Evolutionary conservation across 1,139 yeast species (phyloP), one percentile per base, ranked within the genome.

Genomic region (Scheffersomyces insectosa): DNA sequence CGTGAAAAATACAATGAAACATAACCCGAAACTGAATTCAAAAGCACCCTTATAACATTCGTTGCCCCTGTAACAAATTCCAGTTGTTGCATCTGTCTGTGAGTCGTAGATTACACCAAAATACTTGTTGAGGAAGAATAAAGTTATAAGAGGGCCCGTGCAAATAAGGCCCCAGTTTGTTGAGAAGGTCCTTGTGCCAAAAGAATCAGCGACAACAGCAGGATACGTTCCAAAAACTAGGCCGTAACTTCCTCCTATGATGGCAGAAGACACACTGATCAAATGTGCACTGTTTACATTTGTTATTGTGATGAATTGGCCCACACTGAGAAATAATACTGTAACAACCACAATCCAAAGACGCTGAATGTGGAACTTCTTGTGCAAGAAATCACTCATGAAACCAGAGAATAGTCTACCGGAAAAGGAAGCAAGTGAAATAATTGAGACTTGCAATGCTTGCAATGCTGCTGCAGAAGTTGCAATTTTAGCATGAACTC

Each of bases 101-200:
- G 50, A 42, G 51, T 74, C 79, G 47, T 72, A 73, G 25, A 72
- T 58, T 38, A 41, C 32, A 0, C 79, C 79, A 52, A 73, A 73
- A 43, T 62, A 65, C 51, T 67, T 70, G 52, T 72, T 72, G 49
- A 73, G 59, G 1, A 55, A 42, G 51, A 62, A 72, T 28, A 73
- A 55, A 0, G 66, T 55, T 10, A 69, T 40, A 36, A 71, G 52
- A 2, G 77, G 77, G 1, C 77, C 78, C 0, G 75, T 66, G 48
- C 77, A 70, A 4, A 72, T 60, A 42, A 74, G 59, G 1, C 79
- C 79, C 79, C 79, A 74, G 4, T 68, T 66, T 1, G 78, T 72
- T 1, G 77, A 65, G 42, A 74, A 73, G 0, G 69, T 59, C 30
- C 51, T 58, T 0, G 77, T 68, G 2, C 79, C 79, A 56, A 70